A percentile compares a stretch with the other conserved stretches of the same genome.
Conservation (phyloP, 2,329 filamentous ascomycete genomes). For the Aspergillus ustus region DNA sequence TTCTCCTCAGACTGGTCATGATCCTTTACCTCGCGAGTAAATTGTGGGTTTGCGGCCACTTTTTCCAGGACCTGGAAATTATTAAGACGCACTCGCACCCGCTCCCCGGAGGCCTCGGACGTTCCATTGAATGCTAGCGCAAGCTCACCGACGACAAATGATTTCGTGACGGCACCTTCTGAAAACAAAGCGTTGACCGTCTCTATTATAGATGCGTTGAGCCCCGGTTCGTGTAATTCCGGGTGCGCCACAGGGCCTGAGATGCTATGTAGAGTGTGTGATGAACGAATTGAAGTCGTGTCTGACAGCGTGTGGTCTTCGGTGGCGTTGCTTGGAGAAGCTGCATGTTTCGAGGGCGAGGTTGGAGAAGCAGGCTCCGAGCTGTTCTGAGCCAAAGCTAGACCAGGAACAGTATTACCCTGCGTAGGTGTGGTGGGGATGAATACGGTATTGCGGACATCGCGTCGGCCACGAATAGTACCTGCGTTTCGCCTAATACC, state of each 20-base stretch:
- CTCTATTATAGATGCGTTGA: constrained; percentile 90
- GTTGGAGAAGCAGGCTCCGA: constrained; percentile 42
- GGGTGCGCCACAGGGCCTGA: constrained; percentile 76
- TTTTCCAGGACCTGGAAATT: constrained; percentile 88
- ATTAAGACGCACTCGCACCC: constrained; percentile 77
- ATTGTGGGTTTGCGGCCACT: constrained; percentile 90
- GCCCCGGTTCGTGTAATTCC: constrained; percentile 76
- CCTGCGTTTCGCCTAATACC: constrained; percentile 70
- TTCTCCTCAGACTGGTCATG: constrained; percentile 55
- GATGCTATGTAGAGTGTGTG: constrained; percentile 74
- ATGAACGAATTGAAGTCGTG: constrained; percentile 88
- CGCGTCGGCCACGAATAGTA: constrained; percentile 83
- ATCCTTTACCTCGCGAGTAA: constrained; percentile 68
- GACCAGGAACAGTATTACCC: constrained; percentile 38
- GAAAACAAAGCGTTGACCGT: constrained; percentile 86
- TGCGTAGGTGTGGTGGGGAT: constrained; percentile 58
- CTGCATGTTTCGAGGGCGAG: constrained; percentile 40
- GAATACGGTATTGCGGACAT: constrained; percentile 90
- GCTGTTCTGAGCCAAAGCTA: constrained; percentile 31
- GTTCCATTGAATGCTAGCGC: constrained; percentile 76
- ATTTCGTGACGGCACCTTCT: constrained; percentile 70
- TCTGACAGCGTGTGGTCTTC: constrained; percentile 76
- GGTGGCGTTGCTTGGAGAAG: constrained; percentile 59
- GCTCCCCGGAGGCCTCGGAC: constrained; percentile 43
- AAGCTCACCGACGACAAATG: constrained; percentile 83